Conservation (phyloP, 2,329 filamentous ascomycete genomes). For the Fusarium austroafricanum region DNA sequence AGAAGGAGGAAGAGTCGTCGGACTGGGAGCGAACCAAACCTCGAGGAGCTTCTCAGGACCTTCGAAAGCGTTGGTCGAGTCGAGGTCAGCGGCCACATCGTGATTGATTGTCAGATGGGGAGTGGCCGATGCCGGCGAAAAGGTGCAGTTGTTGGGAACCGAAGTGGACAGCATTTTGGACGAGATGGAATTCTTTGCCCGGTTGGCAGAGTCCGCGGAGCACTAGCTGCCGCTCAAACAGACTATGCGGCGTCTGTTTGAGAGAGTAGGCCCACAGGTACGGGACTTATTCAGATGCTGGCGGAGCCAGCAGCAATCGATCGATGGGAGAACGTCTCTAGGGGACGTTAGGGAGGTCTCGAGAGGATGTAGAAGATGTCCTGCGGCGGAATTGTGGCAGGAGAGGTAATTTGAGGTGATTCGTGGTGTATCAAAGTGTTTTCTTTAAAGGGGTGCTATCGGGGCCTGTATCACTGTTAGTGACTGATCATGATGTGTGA, state of each 20-base stretch:
- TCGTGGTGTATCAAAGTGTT: slow-evolving; percentile 36
- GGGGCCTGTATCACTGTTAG: slow-evolving; percentile 57
- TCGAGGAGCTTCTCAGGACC: slow-evolving; percentile 98
- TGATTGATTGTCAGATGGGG: slow-evolving; percentile 97
- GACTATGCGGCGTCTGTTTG: slow-evolving; percentile 93
- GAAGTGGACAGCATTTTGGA: slow-evolving; percentile 80
- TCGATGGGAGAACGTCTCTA: slow-evolving; percentile 68
- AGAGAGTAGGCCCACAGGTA: slow-evolving; percentile 97
- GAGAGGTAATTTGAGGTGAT: slow-evolving; percentile 46
- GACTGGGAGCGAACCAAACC: slow-evolving; percentile 94
- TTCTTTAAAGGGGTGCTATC: slow-evolving; percentile 67
- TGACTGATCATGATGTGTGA: not conserved
- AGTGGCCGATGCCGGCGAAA: slow-evolving; percentile 84
- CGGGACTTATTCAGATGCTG: slow-evolving; percentile 73
- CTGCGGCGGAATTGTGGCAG: slow-evolving; percentile 88
- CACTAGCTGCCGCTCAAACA: slow-evolving; percentile 98
- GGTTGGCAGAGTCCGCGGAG: slow-evolving; percentile 76
- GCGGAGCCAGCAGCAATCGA: slow-evolving; percentile 86
- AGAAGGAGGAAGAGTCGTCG: slow-evolving; percentile 76
- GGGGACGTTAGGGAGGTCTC: slow-evolving; percentile 91
- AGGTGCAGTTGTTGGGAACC: slow-evolving; percentile 83
- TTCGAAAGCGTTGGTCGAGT: slow-evolving; percentile 97
- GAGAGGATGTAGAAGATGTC: slow-evolving; percentile 86
- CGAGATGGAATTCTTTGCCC: slow-evolving; percentile 47
- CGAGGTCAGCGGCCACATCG: slow-evolving; percentile 90